Evolutionary conservation across 805 yeast species (phyloP).

Genomic region (Millerozyma acaciae): DNA sequence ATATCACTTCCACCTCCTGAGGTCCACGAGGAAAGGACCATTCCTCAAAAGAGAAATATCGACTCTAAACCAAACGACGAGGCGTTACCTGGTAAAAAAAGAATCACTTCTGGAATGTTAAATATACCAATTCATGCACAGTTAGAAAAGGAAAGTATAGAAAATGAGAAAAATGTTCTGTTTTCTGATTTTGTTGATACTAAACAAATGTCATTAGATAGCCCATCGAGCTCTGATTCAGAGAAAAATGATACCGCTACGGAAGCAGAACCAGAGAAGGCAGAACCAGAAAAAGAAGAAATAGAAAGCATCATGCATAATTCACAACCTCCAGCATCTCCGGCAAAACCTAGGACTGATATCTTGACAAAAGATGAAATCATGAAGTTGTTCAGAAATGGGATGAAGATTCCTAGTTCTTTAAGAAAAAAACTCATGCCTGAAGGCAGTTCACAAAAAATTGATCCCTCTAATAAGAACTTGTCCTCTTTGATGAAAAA

Average conservation of each 20-base stretch:
- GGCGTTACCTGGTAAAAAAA: constrained; percentile 10
- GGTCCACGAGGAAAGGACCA: constrained; percentile 12
- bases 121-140: constrained; percentile 29
- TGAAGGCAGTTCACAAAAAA: no score
- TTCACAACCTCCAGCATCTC: neutral
- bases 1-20: constrained; percentile 38
- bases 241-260: neutral
- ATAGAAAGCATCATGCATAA: neutral
- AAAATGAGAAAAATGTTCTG: constrained; percentile 1
- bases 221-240: neutral
- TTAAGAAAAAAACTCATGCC: no score
- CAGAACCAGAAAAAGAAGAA: neutral
- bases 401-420: constrained; percentile 12
- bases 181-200: no score
- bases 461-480: no score
- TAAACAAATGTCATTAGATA: no score
- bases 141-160: constrained; percentile 18
- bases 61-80: constrained; percentile 3
- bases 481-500: constrained; percentile 11
- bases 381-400: constrained; percentile 20
- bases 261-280: neutral
- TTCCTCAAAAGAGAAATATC: constrained; percentile 28
- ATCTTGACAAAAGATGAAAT: constrained; percentile 13
- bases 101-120: constrained; percentile 43
- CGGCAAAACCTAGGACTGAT: constrained; percentile 1